Percentiles rank a stretch among this genome's conserved stretches.
Conservation (phyloP, 257 asterid genomes). For the Gentiana dahurica region DNA sequence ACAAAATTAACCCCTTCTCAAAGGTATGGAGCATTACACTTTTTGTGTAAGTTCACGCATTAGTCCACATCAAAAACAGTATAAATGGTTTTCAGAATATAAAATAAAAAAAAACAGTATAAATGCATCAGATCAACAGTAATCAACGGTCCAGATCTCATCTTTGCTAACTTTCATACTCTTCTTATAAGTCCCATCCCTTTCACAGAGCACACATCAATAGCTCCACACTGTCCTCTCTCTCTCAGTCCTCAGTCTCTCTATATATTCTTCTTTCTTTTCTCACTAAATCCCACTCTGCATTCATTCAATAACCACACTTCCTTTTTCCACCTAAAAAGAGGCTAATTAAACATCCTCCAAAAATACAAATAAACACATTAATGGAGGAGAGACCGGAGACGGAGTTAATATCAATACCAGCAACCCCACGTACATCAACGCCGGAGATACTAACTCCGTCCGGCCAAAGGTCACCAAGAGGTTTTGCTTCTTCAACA, state of each 20-base stretch:
- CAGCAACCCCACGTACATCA: constrained; percentile 94
- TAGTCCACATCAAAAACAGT: background rate
- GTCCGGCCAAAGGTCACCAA: constrained; percentile 83
- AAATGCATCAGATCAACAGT: constrained; percentile 2
- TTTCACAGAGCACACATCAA: background rate
- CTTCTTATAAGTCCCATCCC: constrained; percentile 1
- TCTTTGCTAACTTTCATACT: constrained; percentile 12
- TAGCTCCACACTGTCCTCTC: background rate
- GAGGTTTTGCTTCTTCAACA: constrained; percentile 23
- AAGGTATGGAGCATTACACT: too few relatives aligned
- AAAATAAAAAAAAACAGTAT: background rate
- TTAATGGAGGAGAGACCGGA: constrained; percentile 89
- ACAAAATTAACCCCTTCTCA: too few relatives aligned
- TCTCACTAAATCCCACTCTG: background rate
- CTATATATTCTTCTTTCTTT: constrained; percentile 12
- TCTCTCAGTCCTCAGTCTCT: constrained; percentile 2
- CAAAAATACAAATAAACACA: background rate
- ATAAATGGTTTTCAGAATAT: background rate
- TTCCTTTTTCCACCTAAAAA: background rate
- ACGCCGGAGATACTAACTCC: constrained; percentile 95
- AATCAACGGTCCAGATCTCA: constrained; percentile 16
- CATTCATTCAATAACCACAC: background rate
- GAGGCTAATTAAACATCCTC: background rate
- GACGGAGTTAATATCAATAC: constrained; percentile 92
- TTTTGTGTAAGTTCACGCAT: background rate